Base-by-base conservation (phyloP, 2,329 filamentous ascomycete genomes). In the Metarhizium album region DNA sequence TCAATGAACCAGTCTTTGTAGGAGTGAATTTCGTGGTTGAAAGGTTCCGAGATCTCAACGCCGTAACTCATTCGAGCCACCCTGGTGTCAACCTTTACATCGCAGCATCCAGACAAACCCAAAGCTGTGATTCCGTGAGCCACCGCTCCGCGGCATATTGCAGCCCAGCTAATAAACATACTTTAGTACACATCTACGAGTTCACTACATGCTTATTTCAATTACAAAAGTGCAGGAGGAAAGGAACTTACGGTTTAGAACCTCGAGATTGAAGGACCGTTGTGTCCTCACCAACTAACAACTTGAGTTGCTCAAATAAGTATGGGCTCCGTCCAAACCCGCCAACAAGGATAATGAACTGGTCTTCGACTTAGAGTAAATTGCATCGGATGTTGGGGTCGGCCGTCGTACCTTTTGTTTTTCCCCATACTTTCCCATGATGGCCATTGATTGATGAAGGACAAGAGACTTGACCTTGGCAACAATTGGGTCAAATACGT, bases 331-430 rank as follows among this genome's bases (percentile, higher is more conserved):
- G 54, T 0, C 70, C 70, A 4, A 73, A 67, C 0, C 70, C 70
- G 0, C 70, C 70, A 0, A 67, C 69, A 0, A 73, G 59, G 1
- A 71, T 58, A 4, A 72, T 48, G 23, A 64, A 66, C 70, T 71
- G 23, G 1, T 18, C 16, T 18, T 18, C 5, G 20, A 1, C 5
- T 40, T 18, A 40, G 18, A 35, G 14, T 29, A 35, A 13, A 2
- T 35, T 14, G 1, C 9, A 14, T 11, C 3, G 14, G 14, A 35
- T 16, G 4, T 2, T 16, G 4, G 8, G 31, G 3, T 13, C 14
- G 31, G 11, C 4, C 14, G 9, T n/a, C 45, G 33, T 45, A 67
- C 67, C 54, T 63, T 66, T 2, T 66, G 64, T 3, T 27, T 0
- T 0, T 50, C 38, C 0, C 31, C 33, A 2, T 58, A 53, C 13